Base-by-base conservation (phyloP, 441 rosid species). In the Euphorbia celastroides region DNA sequence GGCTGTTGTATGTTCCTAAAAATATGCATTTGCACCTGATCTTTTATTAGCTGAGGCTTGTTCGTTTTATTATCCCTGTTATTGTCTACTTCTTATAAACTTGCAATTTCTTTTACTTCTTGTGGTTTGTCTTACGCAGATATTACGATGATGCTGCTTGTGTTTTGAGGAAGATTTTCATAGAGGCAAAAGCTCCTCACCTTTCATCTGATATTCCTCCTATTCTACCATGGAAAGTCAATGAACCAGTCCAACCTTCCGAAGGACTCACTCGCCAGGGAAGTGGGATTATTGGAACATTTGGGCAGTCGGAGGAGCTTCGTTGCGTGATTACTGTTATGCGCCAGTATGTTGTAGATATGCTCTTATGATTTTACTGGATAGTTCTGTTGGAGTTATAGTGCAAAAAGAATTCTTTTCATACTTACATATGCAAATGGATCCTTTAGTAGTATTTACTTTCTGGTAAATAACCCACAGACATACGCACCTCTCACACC, bases 181-280 rank as follows among this genome's bases (percentile, higher is more conserved):
- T 96, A 77, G 99, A 96, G 73, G 99, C 98, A 48, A 96, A 89
- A 83, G 99, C 99, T 71, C 99, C 99, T 71, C 99, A 96, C 75
- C 93, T 90, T 65, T 93, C 99, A 56, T 84, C 99, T 28, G 82
- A 80, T 55, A 86, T 96, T 81, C 97, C 98, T 28, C 98, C 98
- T 48, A 80, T 71, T 60, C 84, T 96, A 73, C 99, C 98, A 22
- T 96, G 98, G 99, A 96, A 93, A 78, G 80, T 83, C 66, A 90
- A 89, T 72, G 97, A 93, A 81, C 83, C 86, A 68, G 85, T 84
- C 69, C 94, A 84, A 75, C 81, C 92, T 69, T 81, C 87, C 60
- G 98, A 96, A 74, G 98, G 97, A 71, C 83, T 89, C 70, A 93
- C 97, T 70, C 97, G 97, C 60, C 98, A 96, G 52, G 99, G 99